Conservation (phyloP, 2,329 filamentous ascomycete genomes). For the Neopestalotiopsis sp. region DNA sequence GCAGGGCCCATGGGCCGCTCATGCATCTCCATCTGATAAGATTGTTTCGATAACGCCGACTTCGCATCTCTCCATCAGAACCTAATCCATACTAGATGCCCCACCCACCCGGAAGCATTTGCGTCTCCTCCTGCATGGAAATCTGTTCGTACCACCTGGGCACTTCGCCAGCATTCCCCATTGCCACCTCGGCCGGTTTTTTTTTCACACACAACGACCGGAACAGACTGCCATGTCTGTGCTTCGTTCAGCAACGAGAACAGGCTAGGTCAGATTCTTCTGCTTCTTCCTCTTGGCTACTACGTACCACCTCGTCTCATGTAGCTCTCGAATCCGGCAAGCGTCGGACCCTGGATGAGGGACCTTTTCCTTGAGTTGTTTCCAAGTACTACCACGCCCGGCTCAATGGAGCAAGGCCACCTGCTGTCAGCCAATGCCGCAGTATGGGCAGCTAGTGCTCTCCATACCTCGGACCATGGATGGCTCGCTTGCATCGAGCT, state of each 20-base stretch:
- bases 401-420: not conserved
- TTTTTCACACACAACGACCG: not conserved
- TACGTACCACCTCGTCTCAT: not conserved
- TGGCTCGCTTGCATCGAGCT: not conserved
- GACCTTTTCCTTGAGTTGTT: not conserved
- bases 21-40: slow-evolving; percentile 54
- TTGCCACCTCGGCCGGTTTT: slow-evolving; percentile 17
- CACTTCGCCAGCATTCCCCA: slow-evolving; percentile 6
- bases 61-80: slow-evolving; percentile 35
- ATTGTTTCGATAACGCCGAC: slow-evolving; percentile 57
- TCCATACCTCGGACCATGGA: not conserved
- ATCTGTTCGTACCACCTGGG: slow-evolving; percentile 12
- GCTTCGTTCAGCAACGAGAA: slow-evolving; percentile 5
- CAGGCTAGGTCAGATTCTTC: not conserved
- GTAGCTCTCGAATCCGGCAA: not conserved
- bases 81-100: slow-evolving; percentile 16
- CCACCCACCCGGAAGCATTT: slow-evolving; percentile 24
- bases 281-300: not conserved
- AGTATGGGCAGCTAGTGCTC: not conserved
- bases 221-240: not conserved
- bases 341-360: slow-evolving; percentile 1
- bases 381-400: not conserved
- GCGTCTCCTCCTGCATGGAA: slow-evolving; percentile 25
- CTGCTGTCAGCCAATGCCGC: not conserved
- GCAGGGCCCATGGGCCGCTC: slow-evolving; percentile 17